These are phyloP conservation scores for Cupressus sempervirens DNA, from an alignment of 75 land plant species.

Conservation along the genomic window DNA sequence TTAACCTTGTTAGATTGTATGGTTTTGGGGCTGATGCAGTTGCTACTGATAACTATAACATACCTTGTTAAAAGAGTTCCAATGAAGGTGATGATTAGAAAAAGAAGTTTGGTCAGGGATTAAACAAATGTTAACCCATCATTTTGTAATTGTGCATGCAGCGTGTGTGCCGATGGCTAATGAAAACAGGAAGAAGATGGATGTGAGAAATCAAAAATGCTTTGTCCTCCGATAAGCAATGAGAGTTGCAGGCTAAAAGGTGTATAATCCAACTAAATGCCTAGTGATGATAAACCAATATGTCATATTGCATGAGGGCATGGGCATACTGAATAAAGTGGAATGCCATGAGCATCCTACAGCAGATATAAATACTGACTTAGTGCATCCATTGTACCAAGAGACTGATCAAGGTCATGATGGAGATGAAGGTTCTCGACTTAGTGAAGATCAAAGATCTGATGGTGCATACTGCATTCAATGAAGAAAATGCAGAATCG, in stretches of 20 bases:
- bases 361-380: neutral
- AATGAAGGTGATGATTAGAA: neutral
- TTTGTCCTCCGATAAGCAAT: neutral
- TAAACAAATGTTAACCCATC: neutral
- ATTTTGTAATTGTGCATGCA: neutral
- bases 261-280: neutral
- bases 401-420: neutral
- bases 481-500: neutral
- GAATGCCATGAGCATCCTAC: neutral
- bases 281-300: neutral
- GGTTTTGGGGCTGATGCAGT: neutral
- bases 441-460: neutral
- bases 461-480: neutral
- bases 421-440: neutral
- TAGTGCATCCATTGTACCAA: neutral
- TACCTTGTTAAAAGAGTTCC: conserved; percentile 1
- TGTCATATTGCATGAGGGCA: neutral
- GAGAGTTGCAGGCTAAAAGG: neutral
- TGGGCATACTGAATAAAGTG: neutral
- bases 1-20: neutral
- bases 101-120: neutral
- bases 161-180: neutral
- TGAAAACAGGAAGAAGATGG: neutral
- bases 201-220: neutral
- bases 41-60: neutral